Conservation (phyloP, 805 yeast species). For the Torulaspora maleeae region DNA sequence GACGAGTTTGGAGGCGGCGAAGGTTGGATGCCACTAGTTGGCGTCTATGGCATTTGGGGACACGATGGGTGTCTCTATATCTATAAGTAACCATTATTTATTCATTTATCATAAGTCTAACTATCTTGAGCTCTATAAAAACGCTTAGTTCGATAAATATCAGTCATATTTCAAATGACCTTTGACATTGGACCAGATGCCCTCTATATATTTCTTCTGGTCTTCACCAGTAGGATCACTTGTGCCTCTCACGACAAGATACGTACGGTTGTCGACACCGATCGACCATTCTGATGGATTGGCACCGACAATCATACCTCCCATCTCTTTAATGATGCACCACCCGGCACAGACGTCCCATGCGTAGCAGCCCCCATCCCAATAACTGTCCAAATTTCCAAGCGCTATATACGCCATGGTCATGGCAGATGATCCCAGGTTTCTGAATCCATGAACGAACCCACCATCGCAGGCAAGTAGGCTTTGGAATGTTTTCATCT, state of each 20-base stretch:
- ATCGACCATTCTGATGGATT: constrained; percentile 47
- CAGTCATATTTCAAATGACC: constrained; percentile 44
- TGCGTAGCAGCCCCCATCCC: constrained; percentile 68
- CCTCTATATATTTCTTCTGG: constrained; percentile 44
- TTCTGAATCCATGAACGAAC: constrained; percentile 69
- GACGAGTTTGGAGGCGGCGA: constrained; percentile 42
- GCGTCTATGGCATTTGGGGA: constrained; percentile 57
- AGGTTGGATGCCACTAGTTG: constrained; percentile 50
- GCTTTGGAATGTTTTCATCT: constrained; percentile 75
- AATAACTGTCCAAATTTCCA: constrained; percentile 56
- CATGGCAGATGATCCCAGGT: constrained; percentile 63
- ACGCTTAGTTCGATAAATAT: background rate
- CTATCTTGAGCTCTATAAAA: background rate
- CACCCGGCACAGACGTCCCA: constrained; percentile 74
- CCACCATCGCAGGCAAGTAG: constrained; percentile 86
- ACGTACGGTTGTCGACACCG: constrained; percentile 49
- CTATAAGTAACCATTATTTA: constrained; percentile 22
- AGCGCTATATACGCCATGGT: constrained; percentile 55
- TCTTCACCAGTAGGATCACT: constrained; percentile 24
- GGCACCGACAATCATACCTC: constrained; percentile 55
- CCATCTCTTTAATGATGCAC: constrained; percentile 57
- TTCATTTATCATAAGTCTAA: constrained; percentile 3
- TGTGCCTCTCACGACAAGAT: constrained; percentile 53
- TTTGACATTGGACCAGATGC: constrained; percentile 48
- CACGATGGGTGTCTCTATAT: constrained; percentile 68